Evolutionary conservation across 495 filamentous ascomycete genomes (phyloP), one percentile per base, ranked within the genome.

Genomic region (Aspergillus nidulans): DNA sequence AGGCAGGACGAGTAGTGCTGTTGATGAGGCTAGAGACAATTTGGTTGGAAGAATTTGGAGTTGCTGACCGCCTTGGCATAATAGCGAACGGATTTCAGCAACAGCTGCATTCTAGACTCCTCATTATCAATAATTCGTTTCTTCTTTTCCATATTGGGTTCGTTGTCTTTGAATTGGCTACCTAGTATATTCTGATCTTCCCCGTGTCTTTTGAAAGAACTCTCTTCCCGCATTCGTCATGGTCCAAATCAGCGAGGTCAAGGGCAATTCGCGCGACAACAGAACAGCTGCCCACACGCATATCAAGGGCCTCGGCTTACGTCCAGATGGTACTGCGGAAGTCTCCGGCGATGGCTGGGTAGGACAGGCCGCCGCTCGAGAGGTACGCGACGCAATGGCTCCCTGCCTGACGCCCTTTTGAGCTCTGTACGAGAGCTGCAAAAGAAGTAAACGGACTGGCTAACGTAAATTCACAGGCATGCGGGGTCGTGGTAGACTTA

Each of bases 161-260:
- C 1, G 19, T 58, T 38, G 49, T 32, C 44, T 19, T 28, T 9
- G 25, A 50, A 26, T 34, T 15, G 2, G 23, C 26, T 21, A 19
- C 20, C 9, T 41, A 34, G 18, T 25, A n/a, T 18, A 47, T 4
- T 20, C 26, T 30, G 18, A 15, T n/a, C 43, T 21, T 49, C 42
- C 45, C 38, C 39, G 56, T 67, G 64, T 61, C 64, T 66, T 54
- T 45, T 15, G 32, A 58, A 39, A 50, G 43, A 63, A 62, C 66
- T 59, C 63, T 53, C 62, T 63, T 54, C 64, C 59, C 44, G 60
- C 28, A n/a, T 56, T 52, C 59, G 71, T 51, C 69, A 95, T 95
- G 90, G 91, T 96, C 52, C 88, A 91, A 67, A 95, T 97, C 77
- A 91, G 86, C 72, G 92, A 97, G 78, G 90, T 96, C 63, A 95